phyloP scores from a whole-genome alignment of 352 stramenopile species.

The Globisporangium carolinianum region DNA sequence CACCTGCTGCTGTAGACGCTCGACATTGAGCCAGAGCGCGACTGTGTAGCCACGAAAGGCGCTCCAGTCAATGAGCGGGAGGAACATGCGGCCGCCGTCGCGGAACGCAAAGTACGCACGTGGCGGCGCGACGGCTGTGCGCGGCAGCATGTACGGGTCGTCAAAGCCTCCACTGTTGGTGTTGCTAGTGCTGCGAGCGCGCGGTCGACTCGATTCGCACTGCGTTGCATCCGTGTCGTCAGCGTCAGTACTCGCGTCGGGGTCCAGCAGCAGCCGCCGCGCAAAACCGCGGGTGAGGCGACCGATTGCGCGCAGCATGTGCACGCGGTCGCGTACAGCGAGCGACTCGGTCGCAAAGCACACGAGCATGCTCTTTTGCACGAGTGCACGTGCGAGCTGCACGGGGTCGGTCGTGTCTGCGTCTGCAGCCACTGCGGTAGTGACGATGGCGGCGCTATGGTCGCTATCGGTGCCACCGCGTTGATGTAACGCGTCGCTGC shows the following conservation, averaged over 20 bases:
- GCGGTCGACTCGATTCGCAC: background rate
- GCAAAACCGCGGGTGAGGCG: constrained; percentile 29
- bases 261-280: constrained; percentile 18
- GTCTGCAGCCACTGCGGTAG: no score
- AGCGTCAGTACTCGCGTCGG: background rate
- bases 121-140: constrained; percentile 29
- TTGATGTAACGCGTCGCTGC: no score
- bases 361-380: constrained; percentile 30
- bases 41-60: constrained; percentile 77
- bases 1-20: constrained; percentile 13
- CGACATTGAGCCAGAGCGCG: constrained; percentile 64
- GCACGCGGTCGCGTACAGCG: constrained; percentile 12
- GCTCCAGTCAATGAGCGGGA: constrained; percentile 74
- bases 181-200: background rate
- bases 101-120: constrained; percentile 61
- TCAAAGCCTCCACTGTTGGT: background rate
- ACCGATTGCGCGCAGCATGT: constrained; percentile 24
- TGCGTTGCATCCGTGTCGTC: background rate
- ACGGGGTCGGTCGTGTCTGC: background rate
- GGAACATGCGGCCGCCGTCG: constrained; percentile 55
- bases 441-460: no score
- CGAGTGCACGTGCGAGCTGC: constrained; percentile 19
- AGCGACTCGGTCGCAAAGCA: constrained; percentile 26
- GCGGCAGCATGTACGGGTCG: constrained; percentile 29
- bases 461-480: no score